These are phyloP conservation scores for Lodderomyces oxycetoniae DNA, from an alignment of 1,139 yeast genomes.

Conservation along the genomic window DNA sequence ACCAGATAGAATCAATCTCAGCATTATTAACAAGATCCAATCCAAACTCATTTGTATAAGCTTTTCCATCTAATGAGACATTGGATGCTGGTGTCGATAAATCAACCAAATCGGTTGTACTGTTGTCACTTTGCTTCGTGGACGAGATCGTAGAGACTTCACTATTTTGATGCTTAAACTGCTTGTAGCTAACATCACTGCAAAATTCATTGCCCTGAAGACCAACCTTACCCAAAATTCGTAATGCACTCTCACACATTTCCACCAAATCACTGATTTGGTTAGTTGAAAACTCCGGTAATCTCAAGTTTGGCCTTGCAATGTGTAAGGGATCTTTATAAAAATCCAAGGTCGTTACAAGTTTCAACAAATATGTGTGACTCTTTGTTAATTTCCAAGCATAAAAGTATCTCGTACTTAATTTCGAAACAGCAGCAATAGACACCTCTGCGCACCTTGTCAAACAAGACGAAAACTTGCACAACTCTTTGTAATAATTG, in stretches of 20 bases:
- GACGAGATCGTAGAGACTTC: conserved; percentile 6
- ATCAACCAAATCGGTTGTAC: conserved; percentile 3
- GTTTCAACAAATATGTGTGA: conserved; percentile 30
- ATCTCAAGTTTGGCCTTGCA: conserved; percentile 11
- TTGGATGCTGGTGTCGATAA: conserved; percentile 13
- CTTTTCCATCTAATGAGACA: conserved; percentile 6
- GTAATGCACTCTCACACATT: conserved; percentile 25
- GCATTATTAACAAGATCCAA: conserved; percentile 26
- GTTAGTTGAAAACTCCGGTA: conserved; percentile 16
- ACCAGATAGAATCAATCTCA: conserved; percentile 40
- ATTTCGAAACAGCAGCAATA: conserved; percentile 30
- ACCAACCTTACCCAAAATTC: conserved; percentile 17
- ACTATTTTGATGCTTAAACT: conserved; percentile 4
- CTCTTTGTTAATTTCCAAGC: conserved; percentile 51
- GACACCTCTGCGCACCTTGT: conserved; percentile 36
- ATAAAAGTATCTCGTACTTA: conserved; percentile 43
- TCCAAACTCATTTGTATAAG: conserved; percentile 17
- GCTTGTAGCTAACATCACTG: conserved; percentile 9
- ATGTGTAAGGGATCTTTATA: conserved; percentile 19
- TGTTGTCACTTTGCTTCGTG: background rate
- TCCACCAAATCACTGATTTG: conserved; percentile 28
- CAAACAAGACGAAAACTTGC: conserved; percentile 28
- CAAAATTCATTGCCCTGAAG: conserved; percentile 14
- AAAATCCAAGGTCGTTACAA: conserved; percentile 27
- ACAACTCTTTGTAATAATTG: conserved; percentile 20